Evolutionary conservation across 805 yeast species (phyloP).

Genomic region (Middelhovenomyces tepae): DNA sequence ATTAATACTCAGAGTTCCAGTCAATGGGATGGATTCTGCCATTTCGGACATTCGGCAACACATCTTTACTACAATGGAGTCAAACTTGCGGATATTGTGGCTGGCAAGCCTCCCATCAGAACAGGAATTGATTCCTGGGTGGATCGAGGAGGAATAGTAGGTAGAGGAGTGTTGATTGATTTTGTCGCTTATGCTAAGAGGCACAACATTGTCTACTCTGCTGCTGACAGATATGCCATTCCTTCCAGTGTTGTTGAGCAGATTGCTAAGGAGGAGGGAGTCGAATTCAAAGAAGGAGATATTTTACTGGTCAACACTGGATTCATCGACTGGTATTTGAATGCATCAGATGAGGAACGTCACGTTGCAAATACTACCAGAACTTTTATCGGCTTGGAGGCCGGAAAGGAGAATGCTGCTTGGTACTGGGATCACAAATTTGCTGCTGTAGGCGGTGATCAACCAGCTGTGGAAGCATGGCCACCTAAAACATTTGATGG

Average conservation of each 20-base stretch:
- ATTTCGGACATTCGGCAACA: conserved; percentile 20
- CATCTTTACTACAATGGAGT: conserved; percentile 19
- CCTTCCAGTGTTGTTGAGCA: conserved; percentile 14
- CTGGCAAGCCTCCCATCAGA: conserved; percentile 6
- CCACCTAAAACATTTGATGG: conserved; percentile 6
- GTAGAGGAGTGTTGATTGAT: conserved; percentile 27
- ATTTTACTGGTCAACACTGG: conserved; percentile 24
- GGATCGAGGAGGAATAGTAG: conserved; percentile 21
- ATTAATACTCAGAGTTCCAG: conserved; percentile 25
- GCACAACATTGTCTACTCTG: conserved; percentile 17
- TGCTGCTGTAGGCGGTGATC: conserved; percentile 8
- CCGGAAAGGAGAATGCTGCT: conserved; percentile 1
- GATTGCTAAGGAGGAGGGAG: conserved; percentile 18
- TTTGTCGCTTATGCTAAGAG: conserved; percentile 21
- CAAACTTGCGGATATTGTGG: conserved; percentile 17
- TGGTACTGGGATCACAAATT: conserved; percentile 9
- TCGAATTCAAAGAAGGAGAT: conserved; percentile 23
- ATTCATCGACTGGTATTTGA: conserved; percentile 20
- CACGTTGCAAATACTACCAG: too few species aligned
- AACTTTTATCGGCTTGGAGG: conserved; percentile 6
- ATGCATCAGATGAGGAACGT: conserved; percentile 2
- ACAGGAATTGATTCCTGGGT: conserved; percentile 11
- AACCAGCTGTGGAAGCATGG: conserved; percentile 8
- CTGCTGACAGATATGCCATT: conserved; percentile 20
- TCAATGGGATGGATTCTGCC: conserved; percentile 27